Base-by-base conservation (phyloP, 192 early-diverging fungal species). In the Coemansia sp. region DNA sequence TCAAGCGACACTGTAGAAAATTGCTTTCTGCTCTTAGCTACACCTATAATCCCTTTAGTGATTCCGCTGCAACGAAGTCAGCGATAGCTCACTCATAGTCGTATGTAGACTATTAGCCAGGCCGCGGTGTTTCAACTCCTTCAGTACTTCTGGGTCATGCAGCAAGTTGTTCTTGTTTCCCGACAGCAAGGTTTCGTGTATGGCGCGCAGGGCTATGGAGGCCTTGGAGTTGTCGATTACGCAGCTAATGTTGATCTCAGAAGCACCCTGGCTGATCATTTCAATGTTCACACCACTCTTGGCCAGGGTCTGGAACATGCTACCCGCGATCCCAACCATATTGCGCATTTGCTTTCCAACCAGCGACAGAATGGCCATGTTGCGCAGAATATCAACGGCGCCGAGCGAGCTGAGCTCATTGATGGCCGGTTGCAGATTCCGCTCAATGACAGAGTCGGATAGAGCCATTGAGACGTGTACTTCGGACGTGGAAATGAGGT, bases 191-290 rank as follows among this genome's bases (percentile, higher is more conserved):
- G 83, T 88, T 43, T 89, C 91, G 58, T 98, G 95, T 26, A 98
- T 89, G n/a, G 89, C 91, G 27, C 83, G 80, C 57, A 98, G 71
- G 4, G 96, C 96, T 8, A 66, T 69, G 4, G 80, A 64, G 2
- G 92, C 84, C 36, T 81, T 81, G 51, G 69, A 46, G 49, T 89
- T 85, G 25, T 88, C 82, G 68, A 99, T 93, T 8, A 99, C 93
- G 56, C 96, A 99, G 17, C 88, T 91, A 57, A 99, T 99, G 69
- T 99, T 99, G 65, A 99, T 97, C 74, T 99, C 96, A 8, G 87
- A 90, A 3, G 96, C 92, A 31, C 96, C 96, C 76, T 99, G 96
- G 13, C 90, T 93, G 42, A 99, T 99, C 96, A 99, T 99, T 74
- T 99, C 96, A 65, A 99, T 96, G 64, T 99, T 99, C 58, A 99